phyloP scores from a whole-genome alignment of 2,329 filamentous ascomycete genomes.

The Aspergillus sp. region DNA sequence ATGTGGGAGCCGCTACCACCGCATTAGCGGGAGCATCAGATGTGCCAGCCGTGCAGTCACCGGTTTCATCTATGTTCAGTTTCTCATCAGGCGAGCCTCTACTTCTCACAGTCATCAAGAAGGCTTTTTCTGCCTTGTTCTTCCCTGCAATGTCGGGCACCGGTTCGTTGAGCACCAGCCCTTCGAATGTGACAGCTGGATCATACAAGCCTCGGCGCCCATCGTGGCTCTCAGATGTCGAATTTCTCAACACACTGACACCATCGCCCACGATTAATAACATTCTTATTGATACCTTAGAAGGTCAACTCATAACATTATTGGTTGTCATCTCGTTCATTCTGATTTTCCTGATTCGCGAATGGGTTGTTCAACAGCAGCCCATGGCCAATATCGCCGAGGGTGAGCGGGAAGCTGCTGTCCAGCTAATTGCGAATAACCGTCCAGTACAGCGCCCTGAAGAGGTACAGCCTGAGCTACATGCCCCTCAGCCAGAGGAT shows the following conservation, averaged over 20 bases:
- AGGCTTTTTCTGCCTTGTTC: constrained; percentile 40
- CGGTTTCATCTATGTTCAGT: constrained; percentile 44
- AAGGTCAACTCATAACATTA: constrained; percentile 91
- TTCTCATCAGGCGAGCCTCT: constrained; percentile 48
- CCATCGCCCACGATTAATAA: constrained; percentile 72
- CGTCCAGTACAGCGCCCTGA: constrained; percentile 29
- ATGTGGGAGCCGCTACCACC: constrained; percentile 24
- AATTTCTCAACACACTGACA: constrained; percentile 60
- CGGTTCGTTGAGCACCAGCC: constrained; percentile 28
- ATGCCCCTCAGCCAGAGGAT: constrained; percentile 16
- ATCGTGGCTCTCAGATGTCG: constrained; percentile 60
- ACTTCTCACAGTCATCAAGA: constrained; percentile 50
- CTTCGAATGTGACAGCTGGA: constrained; percentile 30
- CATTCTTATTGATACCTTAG: constrained; percentile 76
- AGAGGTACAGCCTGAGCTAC: constrained; percentile 15
- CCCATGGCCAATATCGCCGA: constrained; percentile 82
- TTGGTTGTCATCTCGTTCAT: constrained; percentile 93
- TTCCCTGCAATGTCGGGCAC: constrained; percentile 31
- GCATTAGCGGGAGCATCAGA: constrained; percentile 27
- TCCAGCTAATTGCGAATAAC: constrained; percentile 47
- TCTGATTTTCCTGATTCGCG: constrained; percentile 90
- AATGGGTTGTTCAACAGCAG: constrained; percentile 98
- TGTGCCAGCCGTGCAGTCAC: constrained; percentile 35
- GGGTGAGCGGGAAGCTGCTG: constrained; percentile 52
- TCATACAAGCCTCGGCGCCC: constrained; percentile 40